Conservation (phyloP, 441 rosid genomes). For the Arabidopsis hybrid region DNA sequence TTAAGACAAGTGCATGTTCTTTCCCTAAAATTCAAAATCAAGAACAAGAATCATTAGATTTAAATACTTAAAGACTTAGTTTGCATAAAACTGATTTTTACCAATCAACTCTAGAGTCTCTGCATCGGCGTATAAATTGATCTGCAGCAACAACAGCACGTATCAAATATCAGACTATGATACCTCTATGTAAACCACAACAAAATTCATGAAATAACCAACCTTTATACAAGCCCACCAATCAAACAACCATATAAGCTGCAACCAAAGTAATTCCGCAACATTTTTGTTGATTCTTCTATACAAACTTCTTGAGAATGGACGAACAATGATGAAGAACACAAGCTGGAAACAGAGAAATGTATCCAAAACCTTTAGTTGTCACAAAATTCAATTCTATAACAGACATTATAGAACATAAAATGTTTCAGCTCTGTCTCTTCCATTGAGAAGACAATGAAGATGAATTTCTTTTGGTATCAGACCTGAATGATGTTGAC, state of each 20-base stretch:
- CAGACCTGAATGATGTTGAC: conserved; percentile 80
- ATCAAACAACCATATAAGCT: conserved; percentile 74
- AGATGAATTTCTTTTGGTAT: no score
- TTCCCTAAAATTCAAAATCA: conserved; percentile 57
- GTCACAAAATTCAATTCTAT: not conserved
- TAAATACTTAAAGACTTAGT: not conserved
- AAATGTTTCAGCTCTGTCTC: not conserved
- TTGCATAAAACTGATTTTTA: no score
- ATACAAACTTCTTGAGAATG: conserved; percentile 57
- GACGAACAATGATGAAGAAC: conserved; percentile 59
- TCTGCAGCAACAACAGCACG: conserved; percentile 48
- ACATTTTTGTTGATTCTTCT: conserved; percentile 60
- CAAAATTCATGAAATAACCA: conserved; percentile 21
- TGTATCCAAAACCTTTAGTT: not conserved
- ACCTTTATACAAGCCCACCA: conserved; percentile 84
- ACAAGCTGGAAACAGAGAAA: conserved; percentile 50
- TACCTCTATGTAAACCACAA: conserved; percentile 1
- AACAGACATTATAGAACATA: conserved; percentile 6
- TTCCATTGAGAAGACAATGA: not conserved
- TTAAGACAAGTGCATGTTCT: conserved; percentile 74
- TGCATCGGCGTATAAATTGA: conserved; percentile 62
- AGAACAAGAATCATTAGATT: conserved; percentile 17
- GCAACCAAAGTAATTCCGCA: conserved; percentile 68
- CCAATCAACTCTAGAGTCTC: conserved; percentile 62
- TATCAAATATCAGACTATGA: conserved; percentile 10